Evolutionary conservation across 352 stramenopile genomes (phyloP), one percentile per base, ranked within the genome.

Genomic region (Phytophthora uliginosa): DNA sequence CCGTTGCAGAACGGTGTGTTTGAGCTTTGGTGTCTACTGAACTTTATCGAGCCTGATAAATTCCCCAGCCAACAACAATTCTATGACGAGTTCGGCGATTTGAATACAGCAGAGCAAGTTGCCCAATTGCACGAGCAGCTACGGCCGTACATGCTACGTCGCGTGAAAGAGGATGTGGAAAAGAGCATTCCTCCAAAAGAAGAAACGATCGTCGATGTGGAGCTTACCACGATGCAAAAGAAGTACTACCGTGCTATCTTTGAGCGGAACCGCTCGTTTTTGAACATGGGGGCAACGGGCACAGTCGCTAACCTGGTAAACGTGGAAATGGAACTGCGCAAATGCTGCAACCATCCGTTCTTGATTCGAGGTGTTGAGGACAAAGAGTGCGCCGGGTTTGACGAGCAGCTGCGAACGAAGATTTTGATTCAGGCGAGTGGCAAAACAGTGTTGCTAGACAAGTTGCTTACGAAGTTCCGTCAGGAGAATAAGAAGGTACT

Each of bases 261-360:
- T 73, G 98, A 99, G 82, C 95, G 98, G 42, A 99, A 99, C 64
- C 88, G 94, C 12, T 86, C 88, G 20, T 98, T 97, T 63, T 81
- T 98, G 51, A 97, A 95, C 67, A 93, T 92, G 81, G 90, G 88
- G 6, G 73, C 86, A 4, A 85, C 97, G 33, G 89, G 98, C 8
- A 98, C 90, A 4, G 96, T 99, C 56, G 95, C 88, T 10, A 99
- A 98, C 71, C 81, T 99, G 26, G 99, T 99, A 81, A 99, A 99
- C 66, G 98, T 99, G 63, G 97, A 99, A 82, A 99, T 99, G 98
- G 98, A 99, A 71, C 85, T 99, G 58, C 89, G 98, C 63, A 99
- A 99, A 83, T 99, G 98, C 82, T 99, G 98, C 83, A 99, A 99
- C 74, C 98, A 99, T 76, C 98, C 98, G 13, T 99, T 99, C 78